These are phyloP conservation scores for Calonectria pseudoturangicola DNA, from an alignment of 2,329 filamentous ascomycete species.

Conservation along the genomic window DNA sequence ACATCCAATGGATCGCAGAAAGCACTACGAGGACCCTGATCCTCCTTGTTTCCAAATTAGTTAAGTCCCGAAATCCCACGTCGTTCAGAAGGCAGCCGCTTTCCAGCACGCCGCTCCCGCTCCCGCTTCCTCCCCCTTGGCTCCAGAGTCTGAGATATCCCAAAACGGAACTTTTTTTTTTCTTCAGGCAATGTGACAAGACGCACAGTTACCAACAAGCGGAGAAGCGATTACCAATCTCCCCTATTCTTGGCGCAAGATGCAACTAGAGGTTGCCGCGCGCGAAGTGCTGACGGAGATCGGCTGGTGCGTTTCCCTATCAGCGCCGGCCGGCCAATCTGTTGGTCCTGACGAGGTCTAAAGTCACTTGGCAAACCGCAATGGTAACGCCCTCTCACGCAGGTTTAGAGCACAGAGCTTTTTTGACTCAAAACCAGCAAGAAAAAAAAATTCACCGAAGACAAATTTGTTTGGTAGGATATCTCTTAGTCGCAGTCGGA, in stretches of 20 bases:
- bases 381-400: background rate
- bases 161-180: background rate
- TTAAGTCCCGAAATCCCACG: background rate
- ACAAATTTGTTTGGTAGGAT: background rate
- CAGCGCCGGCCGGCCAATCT: background rate
- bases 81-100: background rate
- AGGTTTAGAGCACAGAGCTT: too few species aligned
- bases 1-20: slow-evolving; percentile 4
- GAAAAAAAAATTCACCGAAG: background rate
- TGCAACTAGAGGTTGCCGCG: slow-evolving; percentile 19
- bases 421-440: too few species aligned
- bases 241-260: background rate
- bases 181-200: background rate
- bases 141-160: background rate
- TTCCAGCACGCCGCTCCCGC: background rate
- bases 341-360: background rate
- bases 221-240: background rate
- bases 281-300: slow-evolving; percentile 6
- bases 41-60: slow-evolving; percentile 13
- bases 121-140: background rate
- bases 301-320: slow-evolving; percentile 2
- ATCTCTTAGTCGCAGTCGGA: background rate
- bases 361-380: background rate
- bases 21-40: background rate
- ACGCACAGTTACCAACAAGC: background rate